phyloP scores from a whole-genome alignment of 1,139 yeast species.

The Saccharomyces uvarum region DNA sequence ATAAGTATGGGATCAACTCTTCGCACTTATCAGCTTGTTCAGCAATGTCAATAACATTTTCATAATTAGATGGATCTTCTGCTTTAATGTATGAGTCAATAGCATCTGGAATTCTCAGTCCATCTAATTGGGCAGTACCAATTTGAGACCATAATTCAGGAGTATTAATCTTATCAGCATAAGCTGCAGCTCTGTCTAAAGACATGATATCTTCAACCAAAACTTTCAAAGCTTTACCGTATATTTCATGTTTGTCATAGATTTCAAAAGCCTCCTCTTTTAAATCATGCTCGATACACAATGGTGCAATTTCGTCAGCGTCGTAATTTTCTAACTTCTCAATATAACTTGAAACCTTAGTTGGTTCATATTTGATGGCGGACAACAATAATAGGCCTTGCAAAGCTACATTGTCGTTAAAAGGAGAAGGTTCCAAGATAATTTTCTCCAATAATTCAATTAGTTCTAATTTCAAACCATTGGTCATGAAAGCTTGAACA shows the following conservation, averaged over 20 bases:
- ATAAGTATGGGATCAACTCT: conserved; percentile 77
- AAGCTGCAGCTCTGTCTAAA: conserved; percentile 87
- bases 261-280: conserved; percentile 93
- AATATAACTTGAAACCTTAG: conserved; percentile 74
- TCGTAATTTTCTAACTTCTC: conserved; percentile 88
- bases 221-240: conserved; percentile 77
- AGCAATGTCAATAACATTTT: conserved; percentile 88
- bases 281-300: conserved; percentile 81
- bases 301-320: conserved; percentile 87
- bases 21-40: conserved; percentile 95
- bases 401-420: conserved; percentile 86
- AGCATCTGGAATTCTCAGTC: conserved; percentile 86
- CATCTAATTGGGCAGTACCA: conserved; percentile 94
- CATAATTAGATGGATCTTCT: conserved; percentile 82
- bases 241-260: conserved; percentile 75
- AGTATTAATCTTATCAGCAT: conserved; percentile 81
- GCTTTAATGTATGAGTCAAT: conserved; percentile 85
- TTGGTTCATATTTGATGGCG: conserved; percentile 89
- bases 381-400: conserved; percentile 90
- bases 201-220: conserved; percentile 90
- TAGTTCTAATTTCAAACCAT: conserved; percentile 84
- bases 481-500: conserved; percentile 95
- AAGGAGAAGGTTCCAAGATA: conserved; percentile 93
- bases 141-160: conserved; percentile 91
- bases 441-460: conserved; percentile 92